phyloP scores from a whole-genome alignment of 768 basidiomycete species.

The Xerocomellus chrysenteron region DNA sequence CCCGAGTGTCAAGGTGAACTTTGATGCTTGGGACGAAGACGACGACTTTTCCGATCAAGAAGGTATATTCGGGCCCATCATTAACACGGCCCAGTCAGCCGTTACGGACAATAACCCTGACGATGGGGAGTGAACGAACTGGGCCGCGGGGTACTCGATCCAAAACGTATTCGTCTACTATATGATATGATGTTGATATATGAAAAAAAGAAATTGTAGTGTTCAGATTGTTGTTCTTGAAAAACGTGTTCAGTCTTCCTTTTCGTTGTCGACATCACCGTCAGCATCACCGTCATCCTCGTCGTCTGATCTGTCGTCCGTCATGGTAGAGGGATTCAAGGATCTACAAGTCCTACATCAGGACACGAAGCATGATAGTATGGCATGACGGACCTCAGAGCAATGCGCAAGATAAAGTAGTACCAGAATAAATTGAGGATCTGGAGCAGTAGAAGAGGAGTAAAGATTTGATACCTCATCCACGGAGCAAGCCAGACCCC shows the following conservation, averaged over 20 bases:
- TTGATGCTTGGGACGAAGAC: constrained; percentile 61
- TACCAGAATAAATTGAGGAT: constrained; percentile 94
- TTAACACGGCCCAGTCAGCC: constrained; percentile 12
- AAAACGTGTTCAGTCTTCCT: constrained; percentile 29
- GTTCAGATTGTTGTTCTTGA: constrained; percentile 4
- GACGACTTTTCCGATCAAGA: constrained; percentile 46
- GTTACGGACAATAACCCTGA: constrained; percentile 3
- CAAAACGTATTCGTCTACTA: constrained; percentile 1
- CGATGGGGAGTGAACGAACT: background rate
- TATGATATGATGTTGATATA: constrained; percentile 9
- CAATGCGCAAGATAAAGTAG: constrained; percentile 75
- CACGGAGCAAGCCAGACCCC: constrained; percentile 74
- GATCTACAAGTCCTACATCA: constrained; percentile 43
- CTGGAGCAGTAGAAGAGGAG: constrained; percentile 73
- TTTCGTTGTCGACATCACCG: constrained; percentile 24
- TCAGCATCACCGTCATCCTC: constrained; percentile 52
- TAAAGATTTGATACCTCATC: constrained; percentile 82
- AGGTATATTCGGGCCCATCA: constrained; percentile 32
- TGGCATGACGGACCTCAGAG: constrained; percentile 54
- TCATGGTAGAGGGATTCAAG: constrained; percentile 42
- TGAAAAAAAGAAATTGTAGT: background rate
- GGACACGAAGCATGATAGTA: background rate
- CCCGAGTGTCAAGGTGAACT: constrained; percentile 50
- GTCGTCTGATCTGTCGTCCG: constrained; percentile 82
- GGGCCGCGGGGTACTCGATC: background rate